Evolutionary conservation across 2,329 filamentous ascomycete genomes (phyloP).

Genomic region (Simplicillium aogashimaense): DNA sequence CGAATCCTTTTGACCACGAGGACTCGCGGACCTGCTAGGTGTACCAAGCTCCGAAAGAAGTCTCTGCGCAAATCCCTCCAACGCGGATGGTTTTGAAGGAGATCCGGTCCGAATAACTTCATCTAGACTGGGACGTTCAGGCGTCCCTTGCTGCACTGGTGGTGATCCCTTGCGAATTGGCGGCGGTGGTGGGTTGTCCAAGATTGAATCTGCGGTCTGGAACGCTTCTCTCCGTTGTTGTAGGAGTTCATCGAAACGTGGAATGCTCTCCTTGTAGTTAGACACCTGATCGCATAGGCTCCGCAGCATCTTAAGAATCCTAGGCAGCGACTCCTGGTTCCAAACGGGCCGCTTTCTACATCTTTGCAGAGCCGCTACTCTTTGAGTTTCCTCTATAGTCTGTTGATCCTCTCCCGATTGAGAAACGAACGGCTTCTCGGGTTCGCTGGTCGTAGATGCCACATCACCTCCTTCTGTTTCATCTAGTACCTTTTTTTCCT

Average conservation of each 20-base stretch:
- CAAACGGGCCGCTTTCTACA: slow-evolving; percentile 46
- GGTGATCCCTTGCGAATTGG: slow-evolving; percentile 16
- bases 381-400: slow-evolving; percentile 17
- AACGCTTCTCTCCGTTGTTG: slow-evolving; percentile 56
- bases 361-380: slow-evolving; percentile 34
- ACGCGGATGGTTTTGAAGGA: slow-evolving; percentile 40
- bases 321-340: slow-evolving; percentile 37
- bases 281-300: slow-evolving; percentile 45
- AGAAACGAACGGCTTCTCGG: neutral
- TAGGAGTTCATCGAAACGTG: slow-evolving; percentile 64
- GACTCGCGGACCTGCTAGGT: slow-evolving; percentile 38
- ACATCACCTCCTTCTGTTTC: slow-evolving; percentile 5
- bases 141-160: slow-evolving; percentile 18
- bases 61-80: slow-evolving; percentile 54
- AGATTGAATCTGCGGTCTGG: slow-evolving; percentile 44
- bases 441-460: slow-evolving; percentile 2
- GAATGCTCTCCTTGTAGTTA: slow-evolving; percentile 37
- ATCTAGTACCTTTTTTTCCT: slow-evolving; percentile 7
- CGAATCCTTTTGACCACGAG: slow-evolving; percentile 39
- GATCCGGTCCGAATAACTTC: slow-evolving; percentile 36
- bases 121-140: slow-evolving; percentile 33
- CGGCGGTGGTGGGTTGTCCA: slow-evolving; percentile 22
- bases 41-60: slow-evolving; percentile 50
- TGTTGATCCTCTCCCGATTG: slow-evolving; percentile 1
- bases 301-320: slow-evolving; percentile 48